These are phyloP conservation scores for Aspergillus hiratsukae DNA, from an alignment of 2,329 filamentous ascomycete species.

Conservation along the genomic window DNA sequence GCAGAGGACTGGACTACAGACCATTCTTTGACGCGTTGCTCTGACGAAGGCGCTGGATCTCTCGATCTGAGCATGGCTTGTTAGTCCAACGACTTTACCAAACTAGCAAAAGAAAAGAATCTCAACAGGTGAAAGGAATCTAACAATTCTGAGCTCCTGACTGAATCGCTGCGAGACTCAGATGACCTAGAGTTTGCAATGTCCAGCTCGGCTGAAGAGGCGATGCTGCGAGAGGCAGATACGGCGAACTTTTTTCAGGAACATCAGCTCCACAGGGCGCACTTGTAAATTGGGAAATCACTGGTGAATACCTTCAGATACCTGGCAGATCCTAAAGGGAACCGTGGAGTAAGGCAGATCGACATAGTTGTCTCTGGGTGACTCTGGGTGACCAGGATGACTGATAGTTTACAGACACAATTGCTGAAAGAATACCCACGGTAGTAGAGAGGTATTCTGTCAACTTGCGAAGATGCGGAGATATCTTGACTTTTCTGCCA, in stretches of 20 bases:
- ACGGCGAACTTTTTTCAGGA: neutral
- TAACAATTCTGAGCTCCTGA: neutral
- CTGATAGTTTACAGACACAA: neutral
- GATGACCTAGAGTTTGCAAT: neutral
- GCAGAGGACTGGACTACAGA: conserved; percentile 12
- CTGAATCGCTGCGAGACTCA: neutral
- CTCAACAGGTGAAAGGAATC: neutral
- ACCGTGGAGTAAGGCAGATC: conserved; percentile 9
- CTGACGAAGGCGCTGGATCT: conserved; percentile 9
- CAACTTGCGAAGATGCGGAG: neutral
- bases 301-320: conserved; percentile 16
- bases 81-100: neutral
- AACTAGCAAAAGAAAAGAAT: neutral
- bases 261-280: neutral
- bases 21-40: conserved; percentile 26
- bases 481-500: neutral
- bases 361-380: neutral
- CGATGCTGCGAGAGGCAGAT: conserved; percentile 1
- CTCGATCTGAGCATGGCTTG: conserved; percentile 10
- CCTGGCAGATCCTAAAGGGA: conserved; percentile 17
- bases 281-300: neutral
- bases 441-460: neutral
- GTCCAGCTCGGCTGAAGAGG: neutral
- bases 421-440: neutral
- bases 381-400: neutral